These are phyloP conservation scores for Hypomyces perniciosus DNA, from an alignment of 2,329 filamentous ascomycete genomes.

Conservation along the genomic window DNA sequence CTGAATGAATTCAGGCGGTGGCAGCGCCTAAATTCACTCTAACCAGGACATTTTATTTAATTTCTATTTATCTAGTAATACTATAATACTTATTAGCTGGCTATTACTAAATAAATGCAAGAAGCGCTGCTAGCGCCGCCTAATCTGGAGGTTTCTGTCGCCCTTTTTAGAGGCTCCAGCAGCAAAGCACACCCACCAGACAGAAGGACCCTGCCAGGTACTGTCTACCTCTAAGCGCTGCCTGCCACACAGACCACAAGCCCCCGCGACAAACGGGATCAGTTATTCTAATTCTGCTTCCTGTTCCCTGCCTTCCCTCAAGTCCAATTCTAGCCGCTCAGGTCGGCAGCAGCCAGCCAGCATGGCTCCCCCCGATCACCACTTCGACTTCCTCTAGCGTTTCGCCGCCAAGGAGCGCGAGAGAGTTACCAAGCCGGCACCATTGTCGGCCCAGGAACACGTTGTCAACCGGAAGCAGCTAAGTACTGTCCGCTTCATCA, in stretches of 20 bases:
- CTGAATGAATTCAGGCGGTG: too few species aligned
- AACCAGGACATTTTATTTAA: too few species aligned
- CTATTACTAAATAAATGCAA: neutral
- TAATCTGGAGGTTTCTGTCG: neutral
- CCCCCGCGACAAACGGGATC: neutral
- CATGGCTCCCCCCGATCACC: slow-evolving; percentile 8
- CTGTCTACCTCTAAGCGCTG: neutral
- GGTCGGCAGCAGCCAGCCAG: neutral
- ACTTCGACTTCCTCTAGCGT: slow-evolving; percentile 11
- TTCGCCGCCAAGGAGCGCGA: slow-evolving; percentile 4
- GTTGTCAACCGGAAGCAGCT: slow-evolving; percentile 15
- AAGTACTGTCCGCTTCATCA: slow-evolving; percentile 16
- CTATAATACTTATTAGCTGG: too few species aligned
- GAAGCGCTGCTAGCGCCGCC: neutral
- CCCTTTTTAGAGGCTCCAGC: neutral
- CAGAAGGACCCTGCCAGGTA: neutral
- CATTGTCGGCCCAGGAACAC: slow-evolving; percentile 18
- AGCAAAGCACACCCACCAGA: neutral
- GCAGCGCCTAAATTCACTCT: too few species aligned
- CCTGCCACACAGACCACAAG: neutral
- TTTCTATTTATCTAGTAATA: too few species aligned
- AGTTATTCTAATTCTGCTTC: neutral
- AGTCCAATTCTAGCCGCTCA: neutral
- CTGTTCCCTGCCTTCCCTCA: neutral
- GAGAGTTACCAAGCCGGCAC: slow-evolving; percentile 12